Base-by-base conservation (phyloP, 2,329 filamentous ascomycete species). In the Verticillium nonalfalfae region DNA sequence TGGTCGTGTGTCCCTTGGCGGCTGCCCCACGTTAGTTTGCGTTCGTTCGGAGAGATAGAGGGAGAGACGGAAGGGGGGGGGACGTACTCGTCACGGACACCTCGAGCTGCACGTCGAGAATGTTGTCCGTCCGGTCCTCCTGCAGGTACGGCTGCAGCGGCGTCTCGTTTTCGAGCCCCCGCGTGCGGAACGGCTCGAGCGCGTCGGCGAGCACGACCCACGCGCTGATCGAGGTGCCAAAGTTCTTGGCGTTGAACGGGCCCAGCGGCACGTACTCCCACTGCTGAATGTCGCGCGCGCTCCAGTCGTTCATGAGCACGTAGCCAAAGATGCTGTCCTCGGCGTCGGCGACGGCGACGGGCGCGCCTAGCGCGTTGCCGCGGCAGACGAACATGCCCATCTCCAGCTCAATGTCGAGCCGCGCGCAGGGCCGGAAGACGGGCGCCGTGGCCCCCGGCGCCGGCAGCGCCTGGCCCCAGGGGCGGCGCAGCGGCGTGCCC, bases 331-430 rank as follows among this genome's bases (percentile, higher is more conserved):
- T 80, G 67, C 86, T 80, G 18, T 90, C 81, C 35, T 88, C 85
- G 0, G 91, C 90, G 9, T 89, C 77, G 1, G 80, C 75, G 14
- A 93, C 83, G 0, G 81, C 75, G 1, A 94, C 79, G 0, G 88
- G 86, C 56, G 82, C 77, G 18, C 90, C 90, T 63, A 92, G 77
- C 0, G 80, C 72, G 64, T 90, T 93, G 7, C 80, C 78, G 45
- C 79, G 84, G 73, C 85, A 87, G 13, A 94, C 79, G 68, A 93
- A 93, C 62, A 87, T 89, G 4, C 89, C 91, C 39, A 94, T 77
- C 71, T 95, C 91, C 1, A 94, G 79, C 72, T 95, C 91, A 50
- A 92, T 86, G 69, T 95, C 91, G 0, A 95, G 79, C 68, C 83
- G 70, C 60, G 71, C 83, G 66, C 82, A 84, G 65, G 85, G 86